Base-by-base conservation (phyloP, 352 stramenopile genomes). In the Globisporangium splendens region DNA sequence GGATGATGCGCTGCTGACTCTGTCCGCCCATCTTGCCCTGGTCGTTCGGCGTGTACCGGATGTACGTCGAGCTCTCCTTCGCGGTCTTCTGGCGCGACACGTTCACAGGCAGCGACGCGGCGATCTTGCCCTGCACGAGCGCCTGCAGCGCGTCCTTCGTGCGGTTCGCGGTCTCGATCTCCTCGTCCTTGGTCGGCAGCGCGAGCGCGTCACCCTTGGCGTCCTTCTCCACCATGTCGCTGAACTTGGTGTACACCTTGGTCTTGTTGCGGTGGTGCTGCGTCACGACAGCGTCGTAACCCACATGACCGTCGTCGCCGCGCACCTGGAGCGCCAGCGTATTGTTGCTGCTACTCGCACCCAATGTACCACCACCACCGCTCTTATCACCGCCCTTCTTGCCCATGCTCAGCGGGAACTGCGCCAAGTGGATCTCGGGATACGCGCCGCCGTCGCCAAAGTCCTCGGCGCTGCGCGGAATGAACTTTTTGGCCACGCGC, bases 371-470 rank as follows among this genome's bases (percentile, higher is more conserved):
- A 20, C 47, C 54, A 1, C 43, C 46, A 18, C 18, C 21, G 1
- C 44, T 21, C 1, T 20, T 33, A 65, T n/a, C n/a, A n/a, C 96
- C 86, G 43, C 91, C 87, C 56, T 90, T 89, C 48, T 91, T 91
- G 51, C 96, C 96, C 94, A 99, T 98, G 66, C 93, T 84, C 1
- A 98, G 70, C 10, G 96, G 96, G 68, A 98, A 99, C 75, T 99
- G 96, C 59, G 96, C 94, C 28, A 99, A 75, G 71, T 99, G 97
- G 59, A 99, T 97, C 86, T 99, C 97, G 0, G 97, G 98, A 70
- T 96, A 99, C 50, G 96, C 96, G 42, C 97, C 98, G 46, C 97
- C 97, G 73, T 99, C 97, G 39, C 95, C 96, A 78, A 98, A 99
- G 72, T 99, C 97, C 24, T 73, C 72, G 20, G 61, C 52, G 20